phyloP scores from a whole-genome alignment of 305 asterid species.

The Solanum hybrid region DNA sequence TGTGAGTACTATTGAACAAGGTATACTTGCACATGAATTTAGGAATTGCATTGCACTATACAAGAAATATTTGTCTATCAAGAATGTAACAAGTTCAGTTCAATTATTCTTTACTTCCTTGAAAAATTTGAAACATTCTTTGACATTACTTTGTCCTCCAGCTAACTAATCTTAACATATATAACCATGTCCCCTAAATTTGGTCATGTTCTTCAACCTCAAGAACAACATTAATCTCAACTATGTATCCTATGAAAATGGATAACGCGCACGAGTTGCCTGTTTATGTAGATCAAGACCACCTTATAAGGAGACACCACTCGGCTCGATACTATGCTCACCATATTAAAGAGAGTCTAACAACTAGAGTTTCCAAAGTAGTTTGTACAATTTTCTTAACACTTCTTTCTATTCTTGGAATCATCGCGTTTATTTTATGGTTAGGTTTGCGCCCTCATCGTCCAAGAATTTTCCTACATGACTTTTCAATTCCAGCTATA shows the following conservation, averaged over 20 bases:
- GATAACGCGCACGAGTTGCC: constrained; percentile 23
- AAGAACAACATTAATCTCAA: neutral
- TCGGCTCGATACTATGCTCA: constrained; percentile 72
- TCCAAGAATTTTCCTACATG: constrained; percentile 53
- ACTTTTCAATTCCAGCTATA: constrained; percentile 50
- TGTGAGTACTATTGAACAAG: neutral
- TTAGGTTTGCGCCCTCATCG: constrained; percentile 85
- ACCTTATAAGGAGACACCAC: constrained; percentile 49
- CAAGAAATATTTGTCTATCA: neutral
- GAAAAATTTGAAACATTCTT: neutral
- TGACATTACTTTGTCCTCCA: neutral
- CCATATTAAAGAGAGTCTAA: constrained; percentile 67
- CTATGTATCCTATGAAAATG: constrained; percentile 17
- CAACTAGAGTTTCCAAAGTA: constrained; percentile 62
- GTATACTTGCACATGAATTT: constrained; percentile 2
- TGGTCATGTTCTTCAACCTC: neutral
- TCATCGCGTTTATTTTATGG: constrained; percentile 73
- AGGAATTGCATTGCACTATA: neutral
- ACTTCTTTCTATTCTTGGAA: constrained; percentile 48
- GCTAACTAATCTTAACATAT: neutral
- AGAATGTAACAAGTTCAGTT: neutral
- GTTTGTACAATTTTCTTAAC: constrained; percentile 50
- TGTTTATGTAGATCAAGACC: constrained; percentile 9
- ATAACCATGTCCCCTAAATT: neutral
- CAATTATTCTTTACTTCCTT: neutral